phyloP scores from a whole-genome alignment of 2,329 filamentous ascomycete genomes.

The Hymenoscyphus salicellus region DNA sequence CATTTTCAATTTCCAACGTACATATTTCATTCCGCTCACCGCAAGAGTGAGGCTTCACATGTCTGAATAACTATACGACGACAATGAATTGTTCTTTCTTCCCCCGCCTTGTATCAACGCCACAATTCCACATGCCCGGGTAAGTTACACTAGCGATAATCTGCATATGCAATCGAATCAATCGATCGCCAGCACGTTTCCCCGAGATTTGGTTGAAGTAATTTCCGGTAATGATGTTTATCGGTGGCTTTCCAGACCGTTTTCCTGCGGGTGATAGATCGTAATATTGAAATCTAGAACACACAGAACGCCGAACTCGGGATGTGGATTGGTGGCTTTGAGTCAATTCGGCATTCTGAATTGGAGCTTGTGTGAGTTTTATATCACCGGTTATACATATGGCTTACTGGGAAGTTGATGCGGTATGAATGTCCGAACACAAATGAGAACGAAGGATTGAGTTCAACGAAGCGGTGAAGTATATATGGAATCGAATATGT shows the following conservation, averaged over 20 bases:
- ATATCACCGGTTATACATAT: background rate
- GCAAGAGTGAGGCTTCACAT: background rate
- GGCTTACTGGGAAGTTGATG: background rate
- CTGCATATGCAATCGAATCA: background rate
- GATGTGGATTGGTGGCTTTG: background rate
- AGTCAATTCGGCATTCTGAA: background rate
- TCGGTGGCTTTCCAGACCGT: background rate
- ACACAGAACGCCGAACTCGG: background rate
- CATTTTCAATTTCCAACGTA: no score
- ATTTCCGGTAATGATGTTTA: background rate
- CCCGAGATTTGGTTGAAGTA: background rate
- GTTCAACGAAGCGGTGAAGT: background rate
- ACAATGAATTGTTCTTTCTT: background rate
- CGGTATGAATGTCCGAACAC: background rate
- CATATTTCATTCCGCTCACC: background rate
- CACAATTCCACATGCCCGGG: background rate
- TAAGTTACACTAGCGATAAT: no score
- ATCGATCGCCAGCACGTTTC: background rate
- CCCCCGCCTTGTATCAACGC: background rate
- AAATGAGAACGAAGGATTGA: background rate
- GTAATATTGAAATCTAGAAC: background rate
- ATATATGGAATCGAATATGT: background rate
- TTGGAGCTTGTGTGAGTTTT: no score
- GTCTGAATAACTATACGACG: background rate
- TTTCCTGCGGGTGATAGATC: background rate